Evolutionary conservation across 1,284 basidiomycete species (phyloP).

Genomic region (Ustilago hordei): DNA sequence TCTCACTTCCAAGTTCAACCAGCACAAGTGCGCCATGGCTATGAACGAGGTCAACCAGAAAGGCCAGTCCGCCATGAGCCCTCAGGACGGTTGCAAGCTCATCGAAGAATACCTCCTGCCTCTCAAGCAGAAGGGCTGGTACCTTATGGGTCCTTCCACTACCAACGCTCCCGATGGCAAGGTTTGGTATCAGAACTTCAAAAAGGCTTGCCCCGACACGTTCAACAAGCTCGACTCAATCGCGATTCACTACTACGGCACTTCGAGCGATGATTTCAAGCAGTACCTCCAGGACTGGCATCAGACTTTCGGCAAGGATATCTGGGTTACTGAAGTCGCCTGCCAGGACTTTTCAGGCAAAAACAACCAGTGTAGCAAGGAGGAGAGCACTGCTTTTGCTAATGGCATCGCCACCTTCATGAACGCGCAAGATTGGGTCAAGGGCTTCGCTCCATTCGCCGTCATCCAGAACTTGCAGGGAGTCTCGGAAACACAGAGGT

Average conservation of each 20-base stretch:
- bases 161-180: conserved; percentile 55
- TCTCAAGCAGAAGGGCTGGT: conserved; percentile 60
- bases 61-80: conserved; percentile 59
- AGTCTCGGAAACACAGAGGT: conserved; percentile 47
- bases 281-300: conserved; percentile 56
- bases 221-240: conserved; percentile 59
- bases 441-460: conserved; percentile 60
- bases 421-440: conserved; percentile 57
- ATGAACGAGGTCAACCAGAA: conserved; percentile 65
- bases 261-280: conserved; percentile 49
- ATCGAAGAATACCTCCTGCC: conserved; percentile 58
- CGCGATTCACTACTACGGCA: conserved; percentile 65
- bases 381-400: conserved; percentile 70
- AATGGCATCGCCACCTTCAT: conserved; percentile 69
- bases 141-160: conserved; percentile 60
- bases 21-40: conserved; percentile 60
- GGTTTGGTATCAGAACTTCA: conserved; percentile 58
- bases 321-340: conserved; percentile 64
- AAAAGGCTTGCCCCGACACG: conserved; percentile 42
- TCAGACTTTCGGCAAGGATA: conserved; percentile 49
- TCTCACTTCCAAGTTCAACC: conserved; percentile 47
- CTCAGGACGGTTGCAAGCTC: conserved; percentile 46
- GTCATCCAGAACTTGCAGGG: conserved; percentile 62
- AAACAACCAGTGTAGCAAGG: conserved; percentile 69
- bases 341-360: conserved; percentile 66